Conservation (phyloP, 2,329 filamentous ascomycete genomes). For the Fusarium staphyleae region DNA sequence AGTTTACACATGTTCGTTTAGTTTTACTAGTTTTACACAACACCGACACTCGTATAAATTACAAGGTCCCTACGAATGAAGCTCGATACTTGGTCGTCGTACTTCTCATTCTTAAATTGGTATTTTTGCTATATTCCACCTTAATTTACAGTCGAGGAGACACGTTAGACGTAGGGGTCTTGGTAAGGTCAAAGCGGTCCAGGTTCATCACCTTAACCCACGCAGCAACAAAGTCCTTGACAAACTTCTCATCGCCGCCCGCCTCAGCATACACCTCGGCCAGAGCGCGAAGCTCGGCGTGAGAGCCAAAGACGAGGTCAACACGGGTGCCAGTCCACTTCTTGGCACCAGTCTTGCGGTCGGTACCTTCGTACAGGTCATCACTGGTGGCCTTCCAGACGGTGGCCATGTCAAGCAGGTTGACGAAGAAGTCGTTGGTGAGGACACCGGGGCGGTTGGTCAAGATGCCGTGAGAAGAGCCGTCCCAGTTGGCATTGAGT, state of each 20-base stretch:
- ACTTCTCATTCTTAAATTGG: conserved; percentile 31
- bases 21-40: too few species aligned
- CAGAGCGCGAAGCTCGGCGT: conserved; percentile 74
- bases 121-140: conserved; percentile 37
- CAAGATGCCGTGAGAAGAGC: conserved; percentile 71
- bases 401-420: conserved; percentile 73
- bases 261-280: conserved; percentile 72
- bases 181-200: conserved; percentile 68
- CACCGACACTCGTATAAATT: too few species aligned
- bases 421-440: conserved; percentile 83
- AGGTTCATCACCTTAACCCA: conserved; percentile 80
- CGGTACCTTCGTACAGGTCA: conserved; percentile 68
- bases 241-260: conserved; percentile 68
- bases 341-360: conserved; percentile 71
- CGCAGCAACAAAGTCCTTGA: conserved; percentile 73
- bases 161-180: conserved; percentile 9
- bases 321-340: conserved; percentile 74
- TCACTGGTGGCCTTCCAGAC: conserved; percentile 61
- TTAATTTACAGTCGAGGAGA: conserved; percentile 36
- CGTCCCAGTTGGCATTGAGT: conserved; percentile 74
- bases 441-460: conserved; percentile 72
- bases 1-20: too few species aligned
- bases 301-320: conserved; percentile 75
- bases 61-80: too few species aligned
- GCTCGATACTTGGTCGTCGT: not conserved